Conservation (phyloP, 1,284 basidiomycete species). For the Boletus semigastroideus region DNA sequence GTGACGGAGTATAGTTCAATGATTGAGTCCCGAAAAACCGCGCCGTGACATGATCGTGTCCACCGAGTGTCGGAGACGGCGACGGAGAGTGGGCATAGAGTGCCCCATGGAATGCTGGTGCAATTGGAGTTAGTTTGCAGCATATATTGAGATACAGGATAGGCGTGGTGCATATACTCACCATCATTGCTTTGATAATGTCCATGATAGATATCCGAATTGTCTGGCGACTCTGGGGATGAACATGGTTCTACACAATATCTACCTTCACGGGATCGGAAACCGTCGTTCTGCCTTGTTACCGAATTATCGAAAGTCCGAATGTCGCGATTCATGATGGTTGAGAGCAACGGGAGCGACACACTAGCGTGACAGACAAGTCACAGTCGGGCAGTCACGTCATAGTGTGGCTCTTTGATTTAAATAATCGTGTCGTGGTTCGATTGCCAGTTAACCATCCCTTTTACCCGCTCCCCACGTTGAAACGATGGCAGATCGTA, state of each 20-base stretch:
- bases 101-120: conserved; percentile 23
- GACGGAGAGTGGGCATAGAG: conserved; percentile 6
- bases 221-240: conserved; percentile 9
- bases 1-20: not conserved
- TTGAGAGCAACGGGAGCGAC: conserved; percentile 5
- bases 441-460: too few relatives aligned
- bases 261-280: not conserved
- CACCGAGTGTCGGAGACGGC: conserved; percentile 6
- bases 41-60: not conserved
- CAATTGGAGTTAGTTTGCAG: conserved; percentile 42
- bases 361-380: conserved; percentile 13
- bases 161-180: conserved; percentile 47
- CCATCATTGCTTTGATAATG: conserved; percentile 38
- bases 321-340: conserved; percentile 17
- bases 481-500: conserved; percentile 31
- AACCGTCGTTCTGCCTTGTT: not conserved
- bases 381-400: conserved; percentile 31
- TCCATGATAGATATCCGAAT: conserved; percentile 3
- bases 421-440: not conserved
- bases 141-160: conserved; percentile 1
- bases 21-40: not conserved
- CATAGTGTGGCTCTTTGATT: not conserved
- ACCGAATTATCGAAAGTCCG: not conserved
- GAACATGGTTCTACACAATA: not conserved
- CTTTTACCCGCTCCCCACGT: conserved; percentile 4